These are phyloP conservation scores for Calophaca sinica DNA, from an alignment of 306 rosid species.

Conservation along the genomic window DNA sequence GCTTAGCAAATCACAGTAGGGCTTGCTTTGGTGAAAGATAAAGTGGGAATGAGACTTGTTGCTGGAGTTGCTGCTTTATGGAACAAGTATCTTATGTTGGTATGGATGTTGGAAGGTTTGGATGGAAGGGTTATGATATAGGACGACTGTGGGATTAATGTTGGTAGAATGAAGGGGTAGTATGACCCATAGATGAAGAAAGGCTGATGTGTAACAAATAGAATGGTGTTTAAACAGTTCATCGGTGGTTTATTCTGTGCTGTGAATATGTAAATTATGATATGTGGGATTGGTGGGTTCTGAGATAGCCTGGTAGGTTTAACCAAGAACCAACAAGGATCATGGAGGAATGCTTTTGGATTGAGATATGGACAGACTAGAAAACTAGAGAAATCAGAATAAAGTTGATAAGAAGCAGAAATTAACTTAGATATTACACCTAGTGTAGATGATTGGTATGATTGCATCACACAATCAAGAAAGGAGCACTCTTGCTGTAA, in stretches of 20 bases:
- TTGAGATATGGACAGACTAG: neutral
- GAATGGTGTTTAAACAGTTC: neutral
- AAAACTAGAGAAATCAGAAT: constrained; percentile 9
- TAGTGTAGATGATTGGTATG: neutral
- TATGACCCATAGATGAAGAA: neutral
- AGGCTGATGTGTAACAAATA: neutral
- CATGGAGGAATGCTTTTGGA: constrained; percentile 10
- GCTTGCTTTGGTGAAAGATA: constrained; percentile 27
- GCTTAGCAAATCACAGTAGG: neutral
- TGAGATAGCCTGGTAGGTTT: neutral
- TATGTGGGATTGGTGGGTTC: constrained; percentile 1
- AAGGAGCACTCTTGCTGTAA: constrained; percentile 16
- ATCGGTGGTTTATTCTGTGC: neutral
- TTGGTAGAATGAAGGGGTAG: neutral
- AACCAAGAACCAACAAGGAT: neutral
- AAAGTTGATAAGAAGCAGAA: neutral
- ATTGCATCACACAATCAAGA: constrained; percentile 11
- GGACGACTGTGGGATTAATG: neutral
- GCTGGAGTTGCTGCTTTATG: neutral
- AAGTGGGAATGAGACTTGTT: constrained; percentile 2
- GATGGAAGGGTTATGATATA: neutral
- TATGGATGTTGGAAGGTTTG: neutral
- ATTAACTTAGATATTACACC: neutral
- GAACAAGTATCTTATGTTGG: neutral
- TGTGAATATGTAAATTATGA: neutral